These are phyloP conservation scores for Saccharomycopsis oosterbeekiorum DNA, from an alignment of 805 yeast species.

Conservation along the genomic window DNA sequence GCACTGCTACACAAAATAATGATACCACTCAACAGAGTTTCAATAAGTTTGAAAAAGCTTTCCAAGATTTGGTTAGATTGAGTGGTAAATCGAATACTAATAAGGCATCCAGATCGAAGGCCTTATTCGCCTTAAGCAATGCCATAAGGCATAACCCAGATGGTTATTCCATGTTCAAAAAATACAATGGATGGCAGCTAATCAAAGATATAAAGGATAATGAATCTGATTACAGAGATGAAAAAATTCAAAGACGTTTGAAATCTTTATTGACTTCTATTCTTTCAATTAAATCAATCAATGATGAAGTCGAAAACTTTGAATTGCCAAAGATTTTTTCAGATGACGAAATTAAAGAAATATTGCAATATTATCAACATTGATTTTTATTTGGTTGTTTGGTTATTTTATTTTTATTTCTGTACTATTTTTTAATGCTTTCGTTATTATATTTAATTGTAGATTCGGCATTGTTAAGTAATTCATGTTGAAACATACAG, in stretches of 20 bases:
- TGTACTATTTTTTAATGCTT: too few species aligned
- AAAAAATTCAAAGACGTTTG: conserved; percentile 31
- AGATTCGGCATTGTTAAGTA: background rate
- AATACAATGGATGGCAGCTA: conserved; percentile 52
- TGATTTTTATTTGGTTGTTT: background rate
- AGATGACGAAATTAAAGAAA: background rate
- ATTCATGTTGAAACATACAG: background rate
- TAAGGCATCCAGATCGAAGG: conserved; percentile 35
- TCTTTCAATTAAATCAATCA: conserved; percentile 28
- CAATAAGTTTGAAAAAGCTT: conserved; percentile 38
- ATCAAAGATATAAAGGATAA: conserved; percentile 27
- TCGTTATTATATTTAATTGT: too few species aligned
- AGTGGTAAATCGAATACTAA: conserved; percentile 23
- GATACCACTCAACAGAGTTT: conserved; percentile 63
- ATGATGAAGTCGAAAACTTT: background rate
- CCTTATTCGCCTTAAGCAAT: conserved; percentile 69
- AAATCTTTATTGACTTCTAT: conserved; percentile 52
- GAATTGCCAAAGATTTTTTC: background rate
- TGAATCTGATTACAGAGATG: conserved; percentile 17
- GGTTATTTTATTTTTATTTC: too few species aligned
- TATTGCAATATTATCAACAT: background rate
- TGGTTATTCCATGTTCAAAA: conserved; percentile 47
- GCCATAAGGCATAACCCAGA: conserved; percentile 57
- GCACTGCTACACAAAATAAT: conserved; percentile 91
- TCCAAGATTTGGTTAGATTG: conserved; percentile 35